A percentile compares a stretch with the other conserved stretches of the same genome.
Evolutionary conservation across 2,329 filamentous ascomycete genomes (phyloP).

Genomic region (Penicillium sclerotiorum): DNA sequence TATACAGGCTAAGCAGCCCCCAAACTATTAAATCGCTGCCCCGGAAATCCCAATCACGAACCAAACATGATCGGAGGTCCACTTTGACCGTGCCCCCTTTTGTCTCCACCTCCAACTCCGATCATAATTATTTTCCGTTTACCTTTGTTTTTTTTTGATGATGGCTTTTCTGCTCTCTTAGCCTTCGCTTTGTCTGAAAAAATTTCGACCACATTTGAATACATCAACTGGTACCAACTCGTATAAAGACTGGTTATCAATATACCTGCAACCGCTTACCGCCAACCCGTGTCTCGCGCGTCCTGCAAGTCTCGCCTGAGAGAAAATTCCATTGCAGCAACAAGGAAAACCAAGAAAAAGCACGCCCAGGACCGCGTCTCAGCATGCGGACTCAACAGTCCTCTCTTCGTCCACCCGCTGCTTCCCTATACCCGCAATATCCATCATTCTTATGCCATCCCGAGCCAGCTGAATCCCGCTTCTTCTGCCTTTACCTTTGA

Average conservation of each 20-base stretch:
- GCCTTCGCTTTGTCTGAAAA: not conserved
- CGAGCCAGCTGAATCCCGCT: slow-evolving; percentile 12
- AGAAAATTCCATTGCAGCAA: not conserved
- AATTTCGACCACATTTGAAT: too few relatives aligned
- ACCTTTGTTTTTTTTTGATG: not conserved
- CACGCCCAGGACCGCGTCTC: slow-evolving; percentile 26
- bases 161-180: not conserved
- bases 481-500: slow-evolving; percentile 15
- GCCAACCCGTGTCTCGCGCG: slow-evolving; percentile 1
- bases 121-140: slow-evolving; percentile 13
- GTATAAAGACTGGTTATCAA: too few relatives aligned
- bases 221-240: too few relatives aligned
- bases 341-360: not conserved
- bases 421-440: slow-evolving; percentile 32
- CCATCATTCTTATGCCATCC: slow-evolving; percentile 28
- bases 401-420: slow-evolving; percentile 29
- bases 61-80: slow-evolving; percentile 13
- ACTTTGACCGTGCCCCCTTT: slow-evolving; percentile 20
- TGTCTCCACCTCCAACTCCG: slow-evolving; percentile 19
- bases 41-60: slow-evolving; percentile 4
- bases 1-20: too few relatives aligned
- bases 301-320: slow-evolving; percentile 1
- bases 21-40: not conserved
- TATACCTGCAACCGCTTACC: slow-evolving; percentile 9
- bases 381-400: slow-evolving; percentile 41